Percentiles rank a stretch among this genome's conserved stretches.
Conservation (phyloP, 2,329 filamentous ascomycete genomes). For the Pseudogymnoascus sp. region DNA sequence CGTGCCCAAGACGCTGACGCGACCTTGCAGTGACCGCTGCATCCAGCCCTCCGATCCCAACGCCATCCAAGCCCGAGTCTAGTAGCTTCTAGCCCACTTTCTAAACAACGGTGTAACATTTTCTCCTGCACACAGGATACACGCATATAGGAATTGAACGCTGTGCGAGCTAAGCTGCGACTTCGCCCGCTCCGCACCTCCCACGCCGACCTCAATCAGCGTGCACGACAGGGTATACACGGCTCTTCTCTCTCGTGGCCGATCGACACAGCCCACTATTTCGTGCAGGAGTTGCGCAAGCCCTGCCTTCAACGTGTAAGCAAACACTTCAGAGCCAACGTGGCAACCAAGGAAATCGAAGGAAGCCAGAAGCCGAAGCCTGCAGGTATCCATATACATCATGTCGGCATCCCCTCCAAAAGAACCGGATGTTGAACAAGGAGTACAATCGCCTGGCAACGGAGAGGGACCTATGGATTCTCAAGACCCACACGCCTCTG, state of each 20-base stretch:
- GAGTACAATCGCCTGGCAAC: conserved; percentile 86
- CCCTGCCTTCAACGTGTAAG: conserved; percentile 16
- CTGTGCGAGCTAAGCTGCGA: conserved; percentile 5
- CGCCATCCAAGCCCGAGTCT: conserved; percentile 10
- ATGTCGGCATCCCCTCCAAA: conserved; percentile 95
- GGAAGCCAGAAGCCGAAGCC: conserved; percentile 24
- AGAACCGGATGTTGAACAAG: conserved; percentile 80
- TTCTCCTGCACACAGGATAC: conserved; percentile 6
- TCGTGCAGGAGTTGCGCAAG: conserved; percentile 11
- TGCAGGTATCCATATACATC: conserved; percentile 63
- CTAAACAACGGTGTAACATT: conserved; percentile 9
- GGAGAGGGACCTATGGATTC: conserved; percentile 81
- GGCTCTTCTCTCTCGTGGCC: neutral
- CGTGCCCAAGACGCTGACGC: conserved; percentile 16
- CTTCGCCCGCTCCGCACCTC: conserved; percentile 2
- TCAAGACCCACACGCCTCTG: conserved; percentile 68
- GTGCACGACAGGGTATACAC: conserved; percentile 6
- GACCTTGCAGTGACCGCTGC: conserved; percentile 16
- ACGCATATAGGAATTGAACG: conserved; percentile 8
- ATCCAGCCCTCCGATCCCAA: conserved; percentile 9
- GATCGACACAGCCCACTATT: conserved; percentile 19
- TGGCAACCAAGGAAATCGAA: conserved; percentile 26
- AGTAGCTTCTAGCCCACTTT: conserved; percentile 4
- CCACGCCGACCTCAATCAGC: conserved; percentile 1
- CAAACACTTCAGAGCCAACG: conserved; percentile 22